Evolutionary conservation across 2,329 filamentous ascomycete genomes (phyloP), one percentile per base, ranked within the genome.

Genomic region (Colletotrichum phormii): DNA sequence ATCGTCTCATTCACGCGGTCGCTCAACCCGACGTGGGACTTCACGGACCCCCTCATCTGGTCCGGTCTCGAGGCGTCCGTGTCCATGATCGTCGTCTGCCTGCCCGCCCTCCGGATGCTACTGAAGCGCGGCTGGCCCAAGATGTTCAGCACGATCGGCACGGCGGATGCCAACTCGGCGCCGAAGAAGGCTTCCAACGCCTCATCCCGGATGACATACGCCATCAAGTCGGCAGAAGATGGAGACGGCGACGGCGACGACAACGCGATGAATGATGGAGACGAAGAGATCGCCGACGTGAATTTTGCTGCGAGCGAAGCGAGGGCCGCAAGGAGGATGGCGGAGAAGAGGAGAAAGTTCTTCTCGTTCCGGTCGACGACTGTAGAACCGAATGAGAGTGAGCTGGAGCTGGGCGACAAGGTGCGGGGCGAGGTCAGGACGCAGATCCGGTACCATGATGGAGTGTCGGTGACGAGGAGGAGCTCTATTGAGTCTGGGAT

Each of bases 21-120:
- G n/a, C 70, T 75, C 12, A 84, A 85, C 58, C 82, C 84, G 11
- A 82, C 82, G 0, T 85, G 82, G 83, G 81, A 85, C 75, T 83
- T 84, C 54, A 81, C 81, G 9, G 79, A 84, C 71, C 77, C 79
- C 6, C 72, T 85, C n/a, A 78, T 86, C 59, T 86, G 84, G 84
- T 83, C 82, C 2, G 83, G 83, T 2, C 75, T 86, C 31, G 85
- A 86, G 75, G 78, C 85, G 5, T 80, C 84, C 1, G 79, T 82
- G 0, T 81, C 84, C n/a, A 79, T 86, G 54, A 80, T 86, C 42
- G 81, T 85, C 26, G 81, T 81, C 35, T 84, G 82, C 46, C 77
- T 86, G 5, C 85, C 85, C 2, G 81, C 81, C 1, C 81, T 85
- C 12, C 80, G 83, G 60, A 76, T 79, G 6, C 74, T 83, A 35